Evolutionary conservation across 2,329 filamentous ascomycete species (phyloP).

Genomic region (Penicillium olsonii): DNA sequence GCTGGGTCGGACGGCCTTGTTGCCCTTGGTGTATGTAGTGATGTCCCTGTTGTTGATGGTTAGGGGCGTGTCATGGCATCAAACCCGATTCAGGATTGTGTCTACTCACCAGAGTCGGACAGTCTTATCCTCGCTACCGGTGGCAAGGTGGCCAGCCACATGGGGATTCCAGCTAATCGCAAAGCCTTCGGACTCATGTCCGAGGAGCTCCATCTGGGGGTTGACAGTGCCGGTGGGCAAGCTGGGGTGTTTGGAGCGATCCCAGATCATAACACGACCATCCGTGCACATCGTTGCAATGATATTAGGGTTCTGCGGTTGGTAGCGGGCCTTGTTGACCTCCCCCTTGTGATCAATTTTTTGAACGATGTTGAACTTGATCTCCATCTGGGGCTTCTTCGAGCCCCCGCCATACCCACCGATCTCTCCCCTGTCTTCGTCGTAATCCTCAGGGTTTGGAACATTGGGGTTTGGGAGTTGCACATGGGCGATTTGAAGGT

Average conservation of each 20-base stretch:
- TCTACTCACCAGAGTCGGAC: constrained; percentile 80
- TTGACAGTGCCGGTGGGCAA: constrained; percentile 73
- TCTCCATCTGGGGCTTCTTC: constrained; percentile 66
- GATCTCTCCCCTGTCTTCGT: constrained; percentile 89
- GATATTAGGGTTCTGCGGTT: constrained; percentile 95
- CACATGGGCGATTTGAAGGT: constrained; percentile 90
- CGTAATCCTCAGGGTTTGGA: constrained; percentile 78
- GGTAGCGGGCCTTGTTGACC: constrained; percentile 97
- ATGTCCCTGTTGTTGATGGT: constrained; percentile 64
- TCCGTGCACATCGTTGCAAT: constrained; percentile 92
- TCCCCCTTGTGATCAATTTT: constrained; percentile 96
- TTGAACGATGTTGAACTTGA: constrained; percentile 91
- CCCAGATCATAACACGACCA: constrained; percentile 86
- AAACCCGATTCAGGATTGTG: not conserved
- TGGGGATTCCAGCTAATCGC: constrained; percentile 92
- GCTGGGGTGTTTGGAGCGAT: constrained; percentile 88
- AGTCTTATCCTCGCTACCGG: constrained; percentile 88
- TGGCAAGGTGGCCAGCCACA: constrained; percentile 75
- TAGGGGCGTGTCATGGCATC: not conserved
- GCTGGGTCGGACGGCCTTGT: constrained; percentile 68
- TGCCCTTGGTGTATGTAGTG: constrained; percentile 69
- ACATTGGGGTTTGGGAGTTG: constrained; percentile 79
- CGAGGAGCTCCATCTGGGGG: constrained; percentile 80
- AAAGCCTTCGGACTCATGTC: constrained; percentile 87
- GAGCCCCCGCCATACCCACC: constrained; percentile 79